Base-by-base conservation (phyloP, 192 early-diverging fungal genomes). In the Podila epicladia region DNA sequence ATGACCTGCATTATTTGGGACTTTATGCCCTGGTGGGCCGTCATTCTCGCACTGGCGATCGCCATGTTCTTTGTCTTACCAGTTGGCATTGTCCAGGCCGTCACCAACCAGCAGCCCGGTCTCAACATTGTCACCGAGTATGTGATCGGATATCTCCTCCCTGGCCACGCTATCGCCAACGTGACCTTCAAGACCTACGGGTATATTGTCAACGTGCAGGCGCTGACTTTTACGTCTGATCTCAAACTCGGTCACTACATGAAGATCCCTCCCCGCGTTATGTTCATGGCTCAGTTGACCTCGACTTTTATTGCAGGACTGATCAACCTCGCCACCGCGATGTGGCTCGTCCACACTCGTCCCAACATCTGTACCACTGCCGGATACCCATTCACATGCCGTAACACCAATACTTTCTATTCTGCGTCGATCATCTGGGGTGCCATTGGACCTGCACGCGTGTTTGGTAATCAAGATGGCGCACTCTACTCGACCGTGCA, bases 141-240 rank as follows among this genome's bases (percentile, higher is more conserved):
- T 61, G 86, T 97, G 61, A 91, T 89, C 53, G 95, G 95, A 53
- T 92, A 91, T 61, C 85, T 92, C 1, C 79, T 91, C 62, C 93
- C 94, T 9, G 95, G 94, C 32, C 84, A 95, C 57, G 87, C 93
- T 8, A 90, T 95, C 41, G 91, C 89, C 64, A 93, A 94, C 61
- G 90, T 95, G 31, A 88, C 91, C 4, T 96, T 95, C 87, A 96
- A 96, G 82, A 91, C 93, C 8, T 88, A 93, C 62, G 93, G 92
- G 29, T 91, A 89, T 74, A 95, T 91, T 62, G 86, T 88, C 29
- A 88, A 93, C 85, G 74, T 83, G 17, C 94, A 97, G 82, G 91
- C 89, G 31, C 72, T 96, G 12, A 85, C 84, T 28, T 88, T 95
- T 33, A 71, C 92, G 9, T n/a, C 58, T 55, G 93, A 94, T 79